These are phyloP conservation scores for Hura crepitans DNA, from an alignment of 441 rosid species.

Conservation along the genomic window DNA sequence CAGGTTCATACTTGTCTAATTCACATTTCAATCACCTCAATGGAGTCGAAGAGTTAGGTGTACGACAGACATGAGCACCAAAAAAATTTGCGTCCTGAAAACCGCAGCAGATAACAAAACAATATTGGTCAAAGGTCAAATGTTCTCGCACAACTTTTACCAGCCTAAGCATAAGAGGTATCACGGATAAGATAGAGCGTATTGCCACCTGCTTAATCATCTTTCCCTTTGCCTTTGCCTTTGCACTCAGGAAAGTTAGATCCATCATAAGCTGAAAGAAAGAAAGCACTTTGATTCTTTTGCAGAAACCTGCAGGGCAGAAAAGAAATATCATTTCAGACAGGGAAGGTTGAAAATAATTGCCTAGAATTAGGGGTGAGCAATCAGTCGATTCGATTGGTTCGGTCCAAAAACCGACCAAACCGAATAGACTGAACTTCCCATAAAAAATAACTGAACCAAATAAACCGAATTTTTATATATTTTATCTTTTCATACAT, in stretches of 20 bases:
- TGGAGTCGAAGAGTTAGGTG: background rate
- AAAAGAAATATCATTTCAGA: background rate
- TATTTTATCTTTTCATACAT: no score
- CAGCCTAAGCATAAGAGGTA: slow-evolving; percentile 2
- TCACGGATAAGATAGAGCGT: slow-evolving; percentile 15
- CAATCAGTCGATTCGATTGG: no score
- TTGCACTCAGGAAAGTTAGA: slow-evolving; percentile 44
- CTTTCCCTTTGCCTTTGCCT: slow-evolving; percentile 72
- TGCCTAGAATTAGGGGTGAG: background rate
- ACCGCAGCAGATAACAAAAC: slow-evolving; percentile 20
- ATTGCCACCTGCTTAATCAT: slow-evolving; percentile 38
- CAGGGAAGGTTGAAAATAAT: background rate
- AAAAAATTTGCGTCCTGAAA: slow-evolving; percentile 7
- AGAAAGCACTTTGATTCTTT: slow-evolving; percentile 76
- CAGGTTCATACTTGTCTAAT: background rate
- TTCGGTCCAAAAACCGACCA: no score
- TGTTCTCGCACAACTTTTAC: slow-evolving; percentile 8
- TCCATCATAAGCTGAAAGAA: slow-evolving; percentile 65
- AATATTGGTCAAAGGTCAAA: slow-evolving; percentile 26
- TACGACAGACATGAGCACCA: background rate
- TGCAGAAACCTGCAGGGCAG: slow-evolving; percentile 61
- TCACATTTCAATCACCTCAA: slow-evolving; percentile 4
- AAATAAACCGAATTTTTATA: no score
- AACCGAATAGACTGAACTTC: no score
- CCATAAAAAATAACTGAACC: no score